Conservation (phyloP, 2,329 filamentous ascomycete genomes). For the Botrytis sinoallii region DNA sequence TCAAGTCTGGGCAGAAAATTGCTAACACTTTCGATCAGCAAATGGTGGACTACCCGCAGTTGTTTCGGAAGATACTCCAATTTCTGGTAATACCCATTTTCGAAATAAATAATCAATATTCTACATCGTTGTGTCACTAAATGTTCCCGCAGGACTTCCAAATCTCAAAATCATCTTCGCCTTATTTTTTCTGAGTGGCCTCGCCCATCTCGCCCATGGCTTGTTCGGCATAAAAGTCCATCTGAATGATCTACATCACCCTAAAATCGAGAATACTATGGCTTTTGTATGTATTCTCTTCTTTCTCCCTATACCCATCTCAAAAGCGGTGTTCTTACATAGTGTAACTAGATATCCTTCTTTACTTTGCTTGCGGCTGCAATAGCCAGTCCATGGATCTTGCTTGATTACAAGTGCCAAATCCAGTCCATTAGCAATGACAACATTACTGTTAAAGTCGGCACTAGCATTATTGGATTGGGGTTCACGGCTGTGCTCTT, state of each 20-base stretch:
- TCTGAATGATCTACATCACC: not conserved
- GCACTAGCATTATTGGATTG: not conserved
- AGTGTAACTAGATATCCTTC: not conserved
- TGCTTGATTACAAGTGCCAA: not conserved
- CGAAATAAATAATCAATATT: too few relatives aligned
- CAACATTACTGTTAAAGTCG: not conserved
- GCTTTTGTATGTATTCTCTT: not conserved
- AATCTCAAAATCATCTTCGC: not conserved
- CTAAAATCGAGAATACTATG: not conserved
- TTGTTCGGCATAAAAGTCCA: not conserved
- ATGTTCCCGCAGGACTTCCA: not conserved
- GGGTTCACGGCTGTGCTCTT: not conserved
- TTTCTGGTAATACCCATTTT: not conserved
- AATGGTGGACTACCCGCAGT: not conserved
- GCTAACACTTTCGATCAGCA: too few relatives aligned
- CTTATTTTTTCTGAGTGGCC: not conserved
- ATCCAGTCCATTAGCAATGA: not conserved
- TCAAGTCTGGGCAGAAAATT: too few relatives aligned
- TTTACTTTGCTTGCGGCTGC: not conserved
- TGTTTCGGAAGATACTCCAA: not conserved
- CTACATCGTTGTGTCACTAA: too few relatives aligned
- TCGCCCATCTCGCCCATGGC: not conserved
- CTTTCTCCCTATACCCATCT: not conserved
- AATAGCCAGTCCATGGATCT: not conserved
- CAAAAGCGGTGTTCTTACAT: too few relatives aligned